These are phyloP conservation scores for Lumnitzera littorea DNA, from an alignment of 345 rosid genomes.

Conservation along the genomic window DNA sequence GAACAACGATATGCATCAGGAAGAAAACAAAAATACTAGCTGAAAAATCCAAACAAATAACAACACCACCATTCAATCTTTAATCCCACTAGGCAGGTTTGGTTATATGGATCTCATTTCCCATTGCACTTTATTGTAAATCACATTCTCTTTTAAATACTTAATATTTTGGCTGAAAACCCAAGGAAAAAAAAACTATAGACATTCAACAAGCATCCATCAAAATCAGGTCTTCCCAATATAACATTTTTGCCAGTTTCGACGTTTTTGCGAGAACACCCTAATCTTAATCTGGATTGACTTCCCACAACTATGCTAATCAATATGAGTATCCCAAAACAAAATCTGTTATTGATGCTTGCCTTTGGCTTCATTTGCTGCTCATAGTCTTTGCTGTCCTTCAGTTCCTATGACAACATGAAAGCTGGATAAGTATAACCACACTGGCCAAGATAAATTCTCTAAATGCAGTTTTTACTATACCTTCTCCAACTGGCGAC, in stretches of 20 bases:
- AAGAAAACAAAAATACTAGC: not conserved
- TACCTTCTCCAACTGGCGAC: slow-evolving; percentile 73
- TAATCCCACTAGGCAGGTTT: too few species aligned
- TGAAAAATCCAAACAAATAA: not conserved
- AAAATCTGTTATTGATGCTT: slow-evolving; percentile 6
- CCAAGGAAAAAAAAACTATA: too few species aligned
- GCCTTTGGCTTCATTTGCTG: slow-evolving; percentile 95
- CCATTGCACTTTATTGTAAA: too few species aligned
- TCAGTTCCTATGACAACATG: slow-evolving; percentile 57
- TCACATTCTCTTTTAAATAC: too few species aligned
- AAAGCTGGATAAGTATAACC: slow-evolving; percentile 4
- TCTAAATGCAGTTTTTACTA: slow-evolving; percentile 5
- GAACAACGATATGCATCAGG: not conserved
- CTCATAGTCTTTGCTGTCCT: slow-evolving; percentile 73
- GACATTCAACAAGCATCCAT: too few species aligned
- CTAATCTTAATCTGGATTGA: too few species aligned
- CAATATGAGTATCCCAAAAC: not conserved
- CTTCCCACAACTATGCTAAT: too few species aligned
- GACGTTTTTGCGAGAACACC: too few species aligned
- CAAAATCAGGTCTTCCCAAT: too few species aligned
- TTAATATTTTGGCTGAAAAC: too few species aligned
- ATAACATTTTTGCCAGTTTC: too few species aligned
- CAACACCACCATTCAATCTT: not conserved
- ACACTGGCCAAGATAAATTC: slow-evolving; percentile 3
- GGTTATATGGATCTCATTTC: too few species aligned